Percentiles rank a stretch among this genome's conserved stretches.
Conservation (phyloP, 208 protist genomes). For the Trypanosomatidae sp. region DNA sequence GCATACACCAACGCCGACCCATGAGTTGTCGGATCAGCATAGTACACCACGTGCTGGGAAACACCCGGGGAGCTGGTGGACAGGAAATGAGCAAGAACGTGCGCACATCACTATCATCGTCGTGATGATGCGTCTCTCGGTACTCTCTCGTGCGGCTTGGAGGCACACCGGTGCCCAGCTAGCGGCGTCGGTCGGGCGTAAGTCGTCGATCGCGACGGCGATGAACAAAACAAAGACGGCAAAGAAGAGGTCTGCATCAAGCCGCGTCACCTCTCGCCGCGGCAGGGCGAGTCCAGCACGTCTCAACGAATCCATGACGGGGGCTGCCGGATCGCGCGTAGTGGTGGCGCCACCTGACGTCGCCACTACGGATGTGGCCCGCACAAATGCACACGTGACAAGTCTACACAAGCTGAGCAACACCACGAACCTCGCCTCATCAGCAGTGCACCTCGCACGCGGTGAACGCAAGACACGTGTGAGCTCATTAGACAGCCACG, state of each 20-base stretch:
- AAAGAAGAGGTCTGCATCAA: neutral
- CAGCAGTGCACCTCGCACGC: neutral
- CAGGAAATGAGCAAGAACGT: neutral
- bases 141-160: slow-evolving; percentile 2
- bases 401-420: neutral
- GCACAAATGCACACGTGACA: neutral
- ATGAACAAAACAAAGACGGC: neutral
- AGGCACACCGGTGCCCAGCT: neutral
- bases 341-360: neutral
- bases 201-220: neutral
- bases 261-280: neutral
- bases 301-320: neutral
- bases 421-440: neutral
- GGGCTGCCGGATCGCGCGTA: neutral
- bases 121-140: slow-evolving; percentile 3
- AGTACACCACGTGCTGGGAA: neutral
- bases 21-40: neutral
- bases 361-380: neutral
- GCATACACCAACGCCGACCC: neutral
- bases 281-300: neutral
- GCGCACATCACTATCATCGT: neutral
- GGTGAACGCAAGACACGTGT: neutral
- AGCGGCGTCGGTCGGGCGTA: neutral
- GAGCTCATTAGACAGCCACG: neutral
- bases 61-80: neutral